phyloP scores from a whole-genome alignment of 345 rosid genomes.

The Linum trigynum region DNA sequence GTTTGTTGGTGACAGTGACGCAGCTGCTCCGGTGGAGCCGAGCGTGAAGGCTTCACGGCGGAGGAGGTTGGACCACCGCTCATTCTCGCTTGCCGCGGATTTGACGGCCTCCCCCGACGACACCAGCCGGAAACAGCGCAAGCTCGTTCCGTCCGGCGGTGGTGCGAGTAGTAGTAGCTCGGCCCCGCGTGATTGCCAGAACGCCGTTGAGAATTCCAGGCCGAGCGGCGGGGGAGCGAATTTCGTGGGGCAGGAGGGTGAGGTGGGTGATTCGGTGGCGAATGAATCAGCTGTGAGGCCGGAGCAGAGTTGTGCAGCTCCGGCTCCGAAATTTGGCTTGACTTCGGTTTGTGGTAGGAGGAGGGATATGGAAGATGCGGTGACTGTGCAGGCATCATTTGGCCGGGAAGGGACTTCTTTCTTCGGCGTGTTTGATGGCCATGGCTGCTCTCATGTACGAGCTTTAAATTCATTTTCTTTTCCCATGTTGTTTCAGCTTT shows the following conservation, averaged over 20 bases:
- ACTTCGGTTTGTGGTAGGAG: constrained; percentile 3
- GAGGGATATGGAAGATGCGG: constrained; percentile 1
- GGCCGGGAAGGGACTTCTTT: not conserved
- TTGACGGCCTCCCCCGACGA: constrained; percentile 5
- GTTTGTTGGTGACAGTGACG: constrained; percentile 34
- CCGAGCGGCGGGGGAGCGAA: not conserved
- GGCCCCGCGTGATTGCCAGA: no score
- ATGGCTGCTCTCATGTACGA: constrained; percentile 4
- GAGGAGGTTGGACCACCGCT: constrained; percentile 54
- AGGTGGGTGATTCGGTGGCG: not conserved
- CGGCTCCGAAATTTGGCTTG: not conserved
- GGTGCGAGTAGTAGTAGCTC: no score
- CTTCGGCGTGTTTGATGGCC: constrained; percentile 4
- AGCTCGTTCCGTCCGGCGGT: constrained; percentile 16
- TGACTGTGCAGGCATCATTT: not conserved
- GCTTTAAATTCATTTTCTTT: not conserved
- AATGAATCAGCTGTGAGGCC: not conserved
- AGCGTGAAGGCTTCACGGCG: constrained; percentile 46
- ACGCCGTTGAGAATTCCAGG: no score
- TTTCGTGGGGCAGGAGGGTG: not conserved
- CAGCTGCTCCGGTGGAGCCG: constrained; percentile 19
- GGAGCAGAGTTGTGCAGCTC: not conserved
- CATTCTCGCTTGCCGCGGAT: constrained; percentile 36
- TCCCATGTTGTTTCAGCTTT: not conserved
- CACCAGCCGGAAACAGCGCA: constrained; percentile 30